Evolutionary conservation across 108 stramenopile genomes (phyloP), one percentile per base, ranked within the genome.

Genomic region (Skeletonema tropicum): DNA sequence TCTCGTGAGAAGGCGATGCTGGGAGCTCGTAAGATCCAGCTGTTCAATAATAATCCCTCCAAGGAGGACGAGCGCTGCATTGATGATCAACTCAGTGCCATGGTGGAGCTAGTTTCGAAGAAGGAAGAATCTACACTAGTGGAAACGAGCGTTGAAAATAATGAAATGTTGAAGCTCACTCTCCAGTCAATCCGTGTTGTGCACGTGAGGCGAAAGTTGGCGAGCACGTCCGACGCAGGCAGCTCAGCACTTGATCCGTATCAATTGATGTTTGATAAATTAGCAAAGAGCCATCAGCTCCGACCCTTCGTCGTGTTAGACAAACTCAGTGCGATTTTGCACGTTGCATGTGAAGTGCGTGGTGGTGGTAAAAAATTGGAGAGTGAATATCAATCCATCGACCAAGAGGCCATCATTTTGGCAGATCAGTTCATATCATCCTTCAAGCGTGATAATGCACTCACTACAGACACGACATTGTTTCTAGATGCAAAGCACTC

Each of bases 1-100:
- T 31, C 70, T 57, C 39, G 69, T 58, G 82, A 79, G 31, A 73
- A 74, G 48, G 82, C 82, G 4, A 83, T 72, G 11, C 62, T 83
- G 38, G 32, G 61, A 2, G 78, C 74, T 48, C 49, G 57, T 46
- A 32, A 69, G 32, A 62, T 83, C 29, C 71, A 66, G 64, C 30
- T 78, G 33, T 68, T 55, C 32, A 66, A 83, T 61, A 68, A 69
- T 58, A 52, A 59, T 31, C 76, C 81, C 5, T 75, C 67, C 48
- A 9, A 10, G 5, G 71, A 77, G 17, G 81, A 82, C 33, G 81
- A 82, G 65, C 42, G 19, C 1, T 39, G 67, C 12, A 82, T 82
- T 39, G 76, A 82, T 42, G 17, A 73, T 10, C 60, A 63, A 65
- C 39, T 82, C 15, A 33, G 46, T 7, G 70, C 72, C 2, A 58